Evolutionary conservation across 2,329 filamentous ascomycete species (phyloP).

Genomic region (Phoma herbarum): DNA sequence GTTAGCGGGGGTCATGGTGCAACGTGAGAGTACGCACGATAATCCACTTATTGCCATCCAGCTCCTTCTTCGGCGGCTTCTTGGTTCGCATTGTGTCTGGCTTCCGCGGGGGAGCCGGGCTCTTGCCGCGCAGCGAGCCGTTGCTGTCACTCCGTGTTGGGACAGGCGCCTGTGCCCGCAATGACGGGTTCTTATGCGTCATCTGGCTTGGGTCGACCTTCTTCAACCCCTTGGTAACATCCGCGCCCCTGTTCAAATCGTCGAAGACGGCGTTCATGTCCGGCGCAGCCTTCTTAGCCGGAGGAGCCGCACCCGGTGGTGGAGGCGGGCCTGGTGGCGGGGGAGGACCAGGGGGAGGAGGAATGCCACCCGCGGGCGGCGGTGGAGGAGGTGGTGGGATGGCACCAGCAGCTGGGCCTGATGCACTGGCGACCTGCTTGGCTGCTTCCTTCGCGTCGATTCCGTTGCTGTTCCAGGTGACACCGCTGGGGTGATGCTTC

Average conservation of each 20-base stretch:
- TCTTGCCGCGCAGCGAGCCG: conserved; percentile 71
- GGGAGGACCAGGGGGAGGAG: conserved; percentile 71
- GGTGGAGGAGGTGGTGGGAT: conserved; percentile 72
- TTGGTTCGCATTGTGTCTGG: conserved; percentile 60
- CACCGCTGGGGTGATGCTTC: conserved; percentile 78
- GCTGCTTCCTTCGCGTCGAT: conserved; percentile 76
- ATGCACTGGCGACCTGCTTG: conserved; percentile 61
- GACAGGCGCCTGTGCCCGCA: conserved; percentile 77
- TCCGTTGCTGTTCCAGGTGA: conserved; percentile 86
- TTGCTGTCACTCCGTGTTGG: conserved; percentile 65
- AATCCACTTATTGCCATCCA: conserved; percentile 84
- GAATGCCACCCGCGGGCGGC: conserved; percentile 65
- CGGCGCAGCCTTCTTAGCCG: conserved; percentile 56
- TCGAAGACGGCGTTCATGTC: conserved; percentile 91
- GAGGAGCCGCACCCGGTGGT: conserved; percentile 58
- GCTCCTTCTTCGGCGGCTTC: conserved; percentile 58
- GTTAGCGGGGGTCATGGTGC: no score
- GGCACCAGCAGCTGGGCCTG: conserved; percentile 61
- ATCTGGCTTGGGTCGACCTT: conserved; percentile 96
- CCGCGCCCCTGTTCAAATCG: conserved; percentile 86
- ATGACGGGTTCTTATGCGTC: conserved; percentile 96
- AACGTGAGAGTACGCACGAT: conserved; percentile 64
- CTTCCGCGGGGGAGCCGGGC: conserved; percentile 80
- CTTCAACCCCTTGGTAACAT: conserved; percentile 86
- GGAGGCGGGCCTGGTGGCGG: conserved; percentile 63